A percentile compares a stretch with the other conserved stretches of the same genome.
phyloP scores from a whole-genome alignment of 148 eudicot genomes.

The Euryodendron excelsum region DNA sequence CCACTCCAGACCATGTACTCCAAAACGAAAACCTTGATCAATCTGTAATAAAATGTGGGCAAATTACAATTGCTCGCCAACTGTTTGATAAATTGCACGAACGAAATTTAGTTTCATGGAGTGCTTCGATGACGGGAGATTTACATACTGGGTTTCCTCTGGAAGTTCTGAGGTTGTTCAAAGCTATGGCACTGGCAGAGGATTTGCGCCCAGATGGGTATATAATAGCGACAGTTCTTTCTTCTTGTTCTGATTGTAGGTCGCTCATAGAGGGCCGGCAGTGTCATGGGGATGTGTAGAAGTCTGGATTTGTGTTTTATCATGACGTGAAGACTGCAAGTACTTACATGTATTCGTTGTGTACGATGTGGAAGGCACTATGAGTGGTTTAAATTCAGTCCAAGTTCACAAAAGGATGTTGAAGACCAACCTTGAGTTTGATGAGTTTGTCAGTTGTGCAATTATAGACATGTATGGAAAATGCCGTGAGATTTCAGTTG shows the following conservation, averaged over 20 bases:
- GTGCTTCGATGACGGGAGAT: constrained; percentile 39
- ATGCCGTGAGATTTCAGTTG: constrained; percentile 38
- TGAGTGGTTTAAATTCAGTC: constrained; percentile 25
- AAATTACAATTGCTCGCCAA: constrained; percentile 24
- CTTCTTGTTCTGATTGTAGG: constrained; percentile 33
- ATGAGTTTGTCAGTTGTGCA: constrained; percentile 36
- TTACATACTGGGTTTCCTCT: constrained; percentile 28
- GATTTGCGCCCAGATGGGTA: constrained; percentile 33
- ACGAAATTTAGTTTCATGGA: constrained; percentile 46
- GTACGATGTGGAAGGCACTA: constrained; percentile 34
- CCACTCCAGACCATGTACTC: constrained; percentile 26
- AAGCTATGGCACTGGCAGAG: constrained; percentile 27
- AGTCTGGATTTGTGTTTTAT: constrained; percentile 41
- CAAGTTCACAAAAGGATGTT: constrained; percentile 40
- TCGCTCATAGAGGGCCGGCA: constrained; percentile 28
- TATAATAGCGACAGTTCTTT: constrained; percentile 34
- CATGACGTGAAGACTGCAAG: constrained; percentile 47
- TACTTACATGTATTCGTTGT: constrained; percentile 32
- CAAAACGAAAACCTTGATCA: constrained; percentile 37
- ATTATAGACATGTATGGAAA: constrained; percentile 53
- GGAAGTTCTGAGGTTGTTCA: constrained; percentile 32
- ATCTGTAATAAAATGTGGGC: constrained; percentile 38
- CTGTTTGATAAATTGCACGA: constrained; percentile 42
- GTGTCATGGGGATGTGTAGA: constrained; percentile 43
- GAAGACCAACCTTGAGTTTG: constrained; percentile 28